phyloP scores from a whole-genome alignment of 1,139 yeast species.

The Pichia sp. region DNA sequence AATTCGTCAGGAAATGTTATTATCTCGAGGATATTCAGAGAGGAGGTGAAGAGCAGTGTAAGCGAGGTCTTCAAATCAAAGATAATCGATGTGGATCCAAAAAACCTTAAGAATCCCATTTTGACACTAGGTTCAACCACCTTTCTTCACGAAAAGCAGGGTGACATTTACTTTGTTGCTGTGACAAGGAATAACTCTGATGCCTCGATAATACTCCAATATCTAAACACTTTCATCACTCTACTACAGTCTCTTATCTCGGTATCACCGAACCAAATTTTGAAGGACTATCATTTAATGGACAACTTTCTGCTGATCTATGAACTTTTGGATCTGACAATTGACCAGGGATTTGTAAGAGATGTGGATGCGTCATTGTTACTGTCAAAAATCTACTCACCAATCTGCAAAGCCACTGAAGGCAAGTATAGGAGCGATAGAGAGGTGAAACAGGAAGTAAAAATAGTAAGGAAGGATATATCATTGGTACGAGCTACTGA shows the following conservation, averaged over 20 bases:
- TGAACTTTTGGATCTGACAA: conserved; percentile 72
- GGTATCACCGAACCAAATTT: not conserved
- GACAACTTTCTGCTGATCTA: conserved; percentile 61
- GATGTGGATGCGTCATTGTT: conserved; percentile 56
- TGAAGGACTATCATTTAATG: conserved; percentile 12
- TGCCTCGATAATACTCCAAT: conserved; percentile 55
- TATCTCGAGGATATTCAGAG: conserved; percentile 68
- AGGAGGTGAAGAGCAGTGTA: conserved; percentile 65
- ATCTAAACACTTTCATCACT: conserved; percentile 45
- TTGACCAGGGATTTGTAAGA: conserved; percentile 82
- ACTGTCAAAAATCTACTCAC: conserved; percentile 25
- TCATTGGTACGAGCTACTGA: not conserved
- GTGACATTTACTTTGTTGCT: conserved; percentile 75
- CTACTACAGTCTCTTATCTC: conserved; percentile 2
- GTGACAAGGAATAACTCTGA: conserved; percentile 87
- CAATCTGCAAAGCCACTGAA: conserved; percentile 4
- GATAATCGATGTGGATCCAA: conserved; percentile 72
- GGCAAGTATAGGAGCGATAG: not conserved
- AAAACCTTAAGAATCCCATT: conserved; percentile 68
- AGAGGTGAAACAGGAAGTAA: not conserved
- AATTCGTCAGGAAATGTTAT: conserved; percentile 84
- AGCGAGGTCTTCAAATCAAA: conserved; percentile 73
- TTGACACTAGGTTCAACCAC: conserved; percentile 91
- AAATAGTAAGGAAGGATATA: not conserved
- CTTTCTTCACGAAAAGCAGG: conserved; percentile 72